phyloP scores from a whole-genome alignment of 2,329 filamentous ascomycete species.

The Canariomyces notabilis region DNA sequence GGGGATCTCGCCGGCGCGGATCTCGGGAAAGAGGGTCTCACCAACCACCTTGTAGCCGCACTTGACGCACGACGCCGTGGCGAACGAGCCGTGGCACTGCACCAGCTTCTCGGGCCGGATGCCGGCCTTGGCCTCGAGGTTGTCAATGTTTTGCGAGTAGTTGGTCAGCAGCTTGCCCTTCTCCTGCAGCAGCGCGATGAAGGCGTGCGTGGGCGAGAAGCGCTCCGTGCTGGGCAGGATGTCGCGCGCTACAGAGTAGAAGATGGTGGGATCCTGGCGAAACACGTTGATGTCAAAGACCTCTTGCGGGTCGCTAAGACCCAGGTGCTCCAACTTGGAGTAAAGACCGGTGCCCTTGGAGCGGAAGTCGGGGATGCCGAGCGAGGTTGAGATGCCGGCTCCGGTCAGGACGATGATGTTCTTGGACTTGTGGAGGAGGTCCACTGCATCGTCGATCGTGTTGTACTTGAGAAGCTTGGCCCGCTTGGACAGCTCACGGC shows the following conservation, averaged over 20 bases:
- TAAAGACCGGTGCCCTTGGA: conserved; percentile 92
- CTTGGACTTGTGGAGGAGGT: conserved; percentile 63
- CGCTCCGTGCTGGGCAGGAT: conserved; percentile 76
- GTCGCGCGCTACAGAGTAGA: conserved; percentile 87
- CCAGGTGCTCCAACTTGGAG: conserved; percentile 73
- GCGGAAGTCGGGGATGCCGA: conserved; percentile 95
- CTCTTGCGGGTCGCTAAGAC: conserved; percentile 79
- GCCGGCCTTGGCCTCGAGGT: conserved; percentile 82
- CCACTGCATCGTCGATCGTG: conserved; percentile 79
- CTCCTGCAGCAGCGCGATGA: conserved; percentile 83
- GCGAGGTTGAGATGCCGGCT: conserved; percentile 91
- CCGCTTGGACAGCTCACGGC: conserved; percentile 74
- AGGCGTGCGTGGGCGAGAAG: conserved; percentile 88
- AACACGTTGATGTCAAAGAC: conserved; percentile 92
- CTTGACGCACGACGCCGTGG: conserved; percentile 81
- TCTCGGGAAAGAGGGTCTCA: conserved; percentile 72
- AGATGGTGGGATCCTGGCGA: conserved; percentile 77
- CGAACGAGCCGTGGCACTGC: conserved; percentile 95
- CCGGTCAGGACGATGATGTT: conserved; percentile 95
- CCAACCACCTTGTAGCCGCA: conserved; percentile 72
- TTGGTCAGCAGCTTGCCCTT: conserved; percentile 89
- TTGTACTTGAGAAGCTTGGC: conserved; percentile 77
- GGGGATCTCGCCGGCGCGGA: conserved; percentile 70
- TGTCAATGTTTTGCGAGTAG: conserved; percentile 99
- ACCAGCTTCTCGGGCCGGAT: conserved; percentile 77